Percentiles rank a stretch among this genome's conserved stretches.
phyloP scores from a whole-genome alignment of 371 early-diverging fungal species.

The Mortierella sp. region DNA sequence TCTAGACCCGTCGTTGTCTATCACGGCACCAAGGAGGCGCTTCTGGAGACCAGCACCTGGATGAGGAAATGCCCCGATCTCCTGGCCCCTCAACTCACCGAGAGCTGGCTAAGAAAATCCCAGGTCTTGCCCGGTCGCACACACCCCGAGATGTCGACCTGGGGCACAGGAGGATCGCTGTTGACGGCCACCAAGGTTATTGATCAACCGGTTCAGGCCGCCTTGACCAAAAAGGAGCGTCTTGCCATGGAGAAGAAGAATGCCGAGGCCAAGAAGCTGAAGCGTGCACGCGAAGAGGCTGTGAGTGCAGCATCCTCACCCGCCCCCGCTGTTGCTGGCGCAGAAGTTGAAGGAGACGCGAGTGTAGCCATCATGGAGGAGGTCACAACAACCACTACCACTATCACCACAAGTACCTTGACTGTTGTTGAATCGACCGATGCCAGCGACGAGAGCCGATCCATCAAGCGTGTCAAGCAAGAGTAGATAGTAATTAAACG shows the following conservation, averaged over 20 bases:
- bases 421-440: not conserved
- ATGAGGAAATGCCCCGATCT: constrained; percentile 79
- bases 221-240: constrained; percentile 46
- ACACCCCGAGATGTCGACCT: constrained; percentile 94
- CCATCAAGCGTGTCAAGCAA: constrained; percentile 26
- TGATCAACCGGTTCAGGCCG: constrained; percentile 58
- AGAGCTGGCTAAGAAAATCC: constrained; percentile 89
- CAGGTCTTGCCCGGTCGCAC: constrained; percentile 92
- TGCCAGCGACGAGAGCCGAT: not conserved
- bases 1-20: constrained; percentile 92
- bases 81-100: constrained; percentile 86
- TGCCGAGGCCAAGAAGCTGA: constrained; percentile 52
- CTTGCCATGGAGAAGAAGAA: constrained; percentile 46
- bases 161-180: constrained; percentile 89
- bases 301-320: constrained; percentile 6
- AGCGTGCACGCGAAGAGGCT: constrained; percentile 38
- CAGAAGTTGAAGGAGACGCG: not conserved
- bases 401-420: not conserved
- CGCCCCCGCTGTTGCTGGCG: not conserved
- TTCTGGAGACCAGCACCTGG: constrained; percentile 77
- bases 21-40: constrained; percentile 84
- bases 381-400: not conserved
- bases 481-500: no score
- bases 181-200: constrained; percentile 79
- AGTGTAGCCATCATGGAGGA: not conserved